These are phyloP conservation scores for Sclerotinia borealis DNA, from an alignment of 2,329 filamentous ascomycete genomes.

Conservation along the genomic window DNA sequence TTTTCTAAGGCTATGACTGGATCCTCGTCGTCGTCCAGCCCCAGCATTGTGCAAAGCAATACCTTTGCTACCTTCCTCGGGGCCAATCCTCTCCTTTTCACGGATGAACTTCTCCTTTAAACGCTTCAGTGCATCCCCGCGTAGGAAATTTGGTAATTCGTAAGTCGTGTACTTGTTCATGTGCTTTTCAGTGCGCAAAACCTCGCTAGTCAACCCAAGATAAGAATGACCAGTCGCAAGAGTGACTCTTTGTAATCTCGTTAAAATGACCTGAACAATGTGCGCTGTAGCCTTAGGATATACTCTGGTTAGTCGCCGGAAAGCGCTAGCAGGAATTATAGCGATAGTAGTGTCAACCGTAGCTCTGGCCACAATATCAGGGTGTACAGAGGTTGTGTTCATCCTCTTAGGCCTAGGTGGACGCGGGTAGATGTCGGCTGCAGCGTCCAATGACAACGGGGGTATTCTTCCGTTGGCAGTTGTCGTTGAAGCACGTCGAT, in stretches of 20 bases:
- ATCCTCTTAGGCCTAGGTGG: slow-evolving; percentile 37
- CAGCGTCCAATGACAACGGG: slow-evolving; percentile 62
- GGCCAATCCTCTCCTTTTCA: slow-evolving; percentile 75
- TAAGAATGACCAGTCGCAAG: slow-evolving; percentile 93
- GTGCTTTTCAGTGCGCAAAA: slow-evolving; percentile 83
- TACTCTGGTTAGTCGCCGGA: slow-evolving; percentile 82
- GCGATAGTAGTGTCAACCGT: slow-evolving; percentile 97
- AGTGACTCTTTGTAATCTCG: slow-evolving; percentile 88
- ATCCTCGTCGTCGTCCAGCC: slow-evolving; percentile 59
- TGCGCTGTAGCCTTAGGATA: slow-evolving; percentile 96
- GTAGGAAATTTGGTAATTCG: slow-evolving; percentile 83
- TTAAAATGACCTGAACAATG: slow-evolving; percentile 95
- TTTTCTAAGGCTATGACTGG: slow-evolving; percentile 69
- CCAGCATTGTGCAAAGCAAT: slow-evolving; percentile 87
- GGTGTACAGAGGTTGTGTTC: slow-evolving; percentile 74
- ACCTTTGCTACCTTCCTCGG: slow-evolving; percentile 80
- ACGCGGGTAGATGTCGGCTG: slow-evolving; percentile 24
- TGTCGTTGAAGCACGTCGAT: slow-evolving; percentile 28
- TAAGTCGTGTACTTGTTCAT: slow-evolving; percentile 92
- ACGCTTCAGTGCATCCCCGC: slow-evolving; percentile 73
- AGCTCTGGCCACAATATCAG: slow-evolving; percentile 93
- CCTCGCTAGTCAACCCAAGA: slow-evolving; percentile 83
- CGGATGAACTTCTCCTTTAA: slow-evolving; percentile 88
- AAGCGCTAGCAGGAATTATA: slow-evolving; percentile 94
- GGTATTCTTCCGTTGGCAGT: slow-evolving; percentile 50